Evolutionary conservation across 305 asterid genomes (phyloP).

Genomic region (Stenogyne calaminthoides): DNA sequence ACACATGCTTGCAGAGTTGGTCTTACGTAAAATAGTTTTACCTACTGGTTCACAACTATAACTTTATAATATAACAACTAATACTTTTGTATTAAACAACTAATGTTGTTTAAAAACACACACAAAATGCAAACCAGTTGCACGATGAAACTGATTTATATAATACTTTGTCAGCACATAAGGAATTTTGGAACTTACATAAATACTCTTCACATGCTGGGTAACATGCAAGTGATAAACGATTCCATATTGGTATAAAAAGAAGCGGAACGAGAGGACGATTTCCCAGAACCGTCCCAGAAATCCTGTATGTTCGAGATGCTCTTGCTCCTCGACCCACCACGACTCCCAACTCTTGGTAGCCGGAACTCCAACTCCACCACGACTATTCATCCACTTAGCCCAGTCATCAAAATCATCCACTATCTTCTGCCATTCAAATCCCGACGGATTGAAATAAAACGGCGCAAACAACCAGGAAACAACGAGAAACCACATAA

Average conservation of each 20-base stretch:
- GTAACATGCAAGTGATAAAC: constrained; percentile 79
- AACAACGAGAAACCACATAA: constrained; percentile 89
- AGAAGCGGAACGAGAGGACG: constrained; percentile 72
- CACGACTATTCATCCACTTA: constrained; percentile 75
- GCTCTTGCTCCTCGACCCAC: constrained; percentile 98
- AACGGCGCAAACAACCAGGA: constrained; percentile 98
- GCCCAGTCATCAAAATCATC: constrained; percentile 92
- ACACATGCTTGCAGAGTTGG: neutral
- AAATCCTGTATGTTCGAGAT: constrained; percentile 67
- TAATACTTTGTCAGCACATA: too few species aligned
- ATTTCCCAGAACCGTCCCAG: constrained; percentile 70
- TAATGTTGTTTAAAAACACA: too few species aligned
- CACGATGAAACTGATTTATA: too few species aligned
- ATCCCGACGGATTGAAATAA: constrained; percentile 91
- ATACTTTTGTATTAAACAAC: too few species aligned
- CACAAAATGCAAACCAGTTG: too few species aligned
- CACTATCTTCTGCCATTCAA: constrained; percentile 95
- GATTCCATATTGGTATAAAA: constrained; percentile 85
- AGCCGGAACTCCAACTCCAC: constrained; percentile 89
- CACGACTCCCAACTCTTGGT: constrained; percentile 96
- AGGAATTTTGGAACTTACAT: constrained; percentile 45
- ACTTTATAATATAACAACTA: too few species aligned
- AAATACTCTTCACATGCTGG: constrained; percentile 52
- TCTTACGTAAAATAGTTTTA: too few species aligned
- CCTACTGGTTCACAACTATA: too few species aligned